phyloP scores from a whole-genome alignment of 208 protist genomes.

The Leptomonas pyrrhocoris region DNA sequence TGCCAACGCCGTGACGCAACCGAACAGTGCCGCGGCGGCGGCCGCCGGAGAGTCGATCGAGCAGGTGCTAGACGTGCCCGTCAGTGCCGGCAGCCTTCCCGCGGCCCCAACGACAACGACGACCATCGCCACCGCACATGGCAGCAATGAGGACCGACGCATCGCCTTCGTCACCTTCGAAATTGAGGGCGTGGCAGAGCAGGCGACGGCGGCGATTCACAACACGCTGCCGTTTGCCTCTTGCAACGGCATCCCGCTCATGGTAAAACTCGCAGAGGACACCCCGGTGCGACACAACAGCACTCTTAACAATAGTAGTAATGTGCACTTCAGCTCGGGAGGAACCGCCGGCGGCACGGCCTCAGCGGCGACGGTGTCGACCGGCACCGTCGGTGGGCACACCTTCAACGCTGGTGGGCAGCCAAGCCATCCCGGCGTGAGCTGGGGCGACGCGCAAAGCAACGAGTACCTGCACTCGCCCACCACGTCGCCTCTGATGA shows the following conservation, averaged over 20 bases:
- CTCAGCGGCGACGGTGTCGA: background rate
- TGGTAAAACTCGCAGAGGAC: constrained; percentile 87
- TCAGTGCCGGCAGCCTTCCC: constrained; percentile 1
- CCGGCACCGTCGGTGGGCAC: background rate
- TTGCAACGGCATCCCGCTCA: constrained; percentile 68
- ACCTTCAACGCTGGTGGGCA: background rate
- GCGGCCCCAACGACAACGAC: too few relatives aligned
- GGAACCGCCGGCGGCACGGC: background rate
- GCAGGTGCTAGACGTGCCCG: constrained; percentile 1
- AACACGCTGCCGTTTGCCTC: constrained; percentile 74
- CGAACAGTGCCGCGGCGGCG: background rate
- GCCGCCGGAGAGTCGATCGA: background rate
- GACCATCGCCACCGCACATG: background rate
- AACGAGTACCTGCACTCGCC: constrained; percentile 26
- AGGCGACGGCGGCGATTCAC: constrained; percentile 65
- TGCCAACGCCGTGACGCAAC: constrained; percentile 28
- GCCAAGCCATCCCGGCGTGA: constrained; percentile 5
- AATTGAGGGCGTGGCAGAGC: constrained; percentile 52
- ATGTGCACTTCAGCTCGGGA: background rate
- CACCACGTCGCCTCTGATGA: constrained; percentile 6
- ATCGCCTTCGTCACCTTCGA: constrained; percentile 64
- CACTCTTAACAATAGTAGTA: constrained; percentile 7
- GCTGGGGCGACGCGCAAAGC: constrained; percentile 16
- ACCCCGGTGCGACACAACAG: constrained; percentile 30
- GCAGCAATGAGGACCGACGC: constrained; percentile 32